Conservation (phyloP, 176 grass and related monocot genomes). For the Eleusine indica region DNA sequence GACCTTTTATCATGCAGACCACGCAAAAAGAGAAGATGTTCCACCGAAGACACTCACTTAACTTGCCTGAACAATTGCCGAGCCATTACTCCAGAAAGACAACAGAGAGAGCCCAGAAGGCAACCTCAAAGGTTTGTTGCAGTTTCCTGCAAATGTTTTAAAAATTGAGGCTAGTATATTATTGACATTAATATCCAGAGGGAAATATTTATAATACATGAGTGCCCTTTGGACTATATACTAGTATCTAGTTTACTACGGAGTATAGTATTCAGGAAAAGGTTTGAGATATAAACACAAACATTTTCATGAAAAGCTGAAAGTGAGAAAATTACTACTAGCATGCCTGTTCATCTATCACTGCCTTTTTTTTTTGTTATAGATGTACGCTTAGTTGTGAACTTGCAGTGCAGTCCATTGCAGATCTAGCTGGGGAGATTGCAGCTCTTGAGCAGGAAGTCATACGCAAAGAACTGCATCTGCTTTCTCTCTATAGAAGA, state of each 20-base stretch:
- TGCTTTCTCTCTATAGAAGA: slow-evolving; percentile 79
- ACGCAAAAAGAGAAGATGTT: slow-evolving; percentile 49
- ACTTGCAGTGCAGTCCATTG: slow-evolving; percentile 57
- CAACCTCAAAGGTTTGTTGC: slow-evolving; percentile 48
- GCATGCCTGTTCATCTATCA: neutral
- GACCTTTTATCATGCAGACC: slow-evolving; percentile 31
- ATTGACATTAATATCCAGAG: neutral
- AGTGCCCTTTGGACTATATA: neutral
- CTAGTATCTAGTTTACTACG: neutral
- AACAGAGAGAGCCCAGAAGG: slow-evolving; percentile 36
- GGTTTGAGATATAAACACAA: neutral
- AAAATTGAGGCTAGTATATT: neutral
- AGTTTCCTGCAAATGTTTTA: slow-evolving; percentile 12
- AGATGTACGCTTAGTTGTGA: slow-evolving; percentile 41
- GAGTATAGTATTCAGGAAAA: neutral
- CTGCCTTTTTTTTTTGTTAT: neutral
- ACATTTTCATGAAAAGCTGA: slow-evolving; percentile 7
- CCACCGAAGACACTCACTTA: slow-evolving; percentile 54
- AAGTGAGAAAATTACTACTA: neutral
- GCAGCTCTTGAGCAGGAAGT: slow-evolving; percentile 86
- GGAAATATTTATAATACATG: neutral
- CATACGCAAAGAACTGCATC: slow-evolving; percentile 72
- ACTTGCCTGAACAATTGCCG: slow-evolving; percentile 41
- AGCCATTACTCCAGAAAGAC: slow-evolving; percentile 34
- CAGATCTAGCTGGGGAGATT: slow-evolving; percentile 84